phyloP scores from a whole-genome alignment of 495 filamentous ascomycete species.

The Alectoria sarmentosa region DNA sequence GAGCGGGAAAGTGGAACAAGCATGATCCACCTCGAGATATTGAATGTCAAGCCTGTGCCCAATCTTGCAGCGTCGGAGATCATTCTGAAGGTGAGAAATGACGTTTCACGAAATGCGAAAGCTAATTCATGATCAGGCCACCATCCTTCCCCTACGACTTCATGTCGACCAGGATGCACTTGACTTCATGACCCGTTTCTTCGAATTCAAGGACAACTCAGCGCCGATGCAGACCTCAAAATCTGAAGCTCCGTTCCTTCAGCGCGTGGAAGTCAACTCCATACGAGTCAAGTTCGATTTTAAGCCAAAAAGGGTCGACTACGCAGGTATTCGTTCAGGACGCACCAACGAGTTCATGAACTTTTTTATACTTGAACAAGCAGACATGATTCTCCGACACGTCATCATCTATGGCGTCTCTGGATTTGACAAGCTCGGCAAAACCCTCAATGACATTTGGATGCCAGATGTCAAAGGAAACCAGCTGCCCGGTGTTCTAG shows the following conservation, averaged over 20 bases:
- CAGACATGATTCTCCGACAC: constrained; percentile 79
- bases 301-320: constrained; percentile 96
- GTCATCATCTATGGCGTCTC: constrained; percentile 87
- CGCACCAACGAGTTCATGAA: constrained; percentile 99
- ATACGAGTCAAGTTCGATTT: constrained; percentile 85
- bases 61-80: constrained; percentile 85
- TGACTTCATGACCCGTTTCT: constrained; percentile 95
- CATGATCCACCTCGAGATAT: constrained; percentile 84
- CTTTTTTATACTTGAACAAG: constrained; percentile 84
- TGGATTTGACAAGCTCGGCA: constrained; percentile 81
- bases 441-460: constrained; percentile 92
- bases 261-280: constrained; percentile 79
- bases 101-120: neutral
- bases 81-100: constrained; percentile 59
- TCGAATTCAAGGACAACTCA: constrained; percentile 88
- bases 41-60: constrained; percentile 78
- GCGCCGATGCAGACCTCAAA: constrained; percentile 36
- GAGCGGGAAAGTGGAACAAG: constrained; percentile 74
- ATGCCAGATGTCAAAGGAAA: constrained; percentile 87
- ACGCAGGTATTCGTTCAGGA: constrained; percentile 90
- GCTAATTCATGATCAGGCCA: constrained; percentile 45
- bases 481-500: constrained; percentile 83
- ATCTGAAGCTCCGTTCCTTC: constrained; percentile 79
- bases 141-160: constrained; percentile 76
- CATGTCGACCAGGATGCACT: constrained; percentile 98